These are phyloP conservation scores for Saturnispora quitensis DNA, from an alignment of 805 yeast genomes.

Conservation along the genomic window DNA sequence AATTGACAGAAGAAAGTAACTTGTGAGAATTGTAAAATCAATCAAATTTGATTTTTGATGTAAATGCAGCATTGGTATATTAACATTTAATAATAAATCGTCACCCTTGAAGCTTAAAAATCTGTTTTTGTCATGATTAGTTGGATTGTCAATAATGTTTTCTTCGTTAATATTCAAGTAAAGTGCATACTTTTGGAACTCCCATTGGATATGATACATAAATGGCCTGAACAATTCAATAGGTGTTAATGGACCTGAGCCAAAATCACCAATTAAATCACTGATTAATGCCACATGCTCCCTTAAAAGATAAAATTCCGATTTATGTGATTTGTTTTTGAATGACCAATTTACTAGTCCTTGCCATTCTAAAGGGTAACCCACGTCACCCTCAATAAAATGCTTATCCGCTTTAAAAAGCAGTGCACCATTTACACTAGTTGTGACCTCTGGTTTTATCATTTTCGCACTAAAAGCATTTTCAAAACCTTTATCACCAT, in stretches of 20 bases:
- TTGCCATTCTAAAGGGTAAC: conserved; percentile 79
- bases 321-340: conserved; percentile 39
- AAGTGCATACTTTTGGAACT: conserved; percentile 44
- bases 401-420: conserved; percentile 56
- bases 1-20: conserved; percentile 50
- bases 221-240: conserved; percentile 76
- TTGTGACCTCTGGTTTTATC: conserved; percentile 50
- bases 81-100: conserved; percentile 35
- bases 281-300: conserved; percentile 72
- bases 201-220: conserved; percentile 53
- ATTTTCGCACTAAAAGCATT: conserved; percentile 41
- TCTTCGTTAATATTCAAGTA: conserved; percentile 77
- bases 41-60: conserved; percentile 44
- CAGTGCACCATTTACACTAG: conserved; percentile 86
- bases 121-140: conserved; percentile 73
- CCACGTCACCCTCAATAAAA: conserved; percentile 43
- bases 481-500: conserved; percentile 42
- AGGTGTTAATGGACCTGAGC: conserved; percentile 58
- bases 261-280: conserved; percentile 70
- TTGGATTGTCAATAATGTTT: conserved; percentile 82
- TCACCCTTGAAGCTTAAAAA: conserved; percentile 69
- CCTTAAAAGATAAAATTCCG: conserved; percentile 57
- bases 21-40: conserved; percentile 43
- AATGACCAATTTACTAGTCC: conserved; percentile 65
- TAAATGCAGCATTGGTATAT: conserved; percentile 52